Percentiles rank a stretch among this genome's conserved stretches.
Conservation (phyloP, 2,329 filamentous ascomycete species). For the Phialophora macrospora region DNA sequence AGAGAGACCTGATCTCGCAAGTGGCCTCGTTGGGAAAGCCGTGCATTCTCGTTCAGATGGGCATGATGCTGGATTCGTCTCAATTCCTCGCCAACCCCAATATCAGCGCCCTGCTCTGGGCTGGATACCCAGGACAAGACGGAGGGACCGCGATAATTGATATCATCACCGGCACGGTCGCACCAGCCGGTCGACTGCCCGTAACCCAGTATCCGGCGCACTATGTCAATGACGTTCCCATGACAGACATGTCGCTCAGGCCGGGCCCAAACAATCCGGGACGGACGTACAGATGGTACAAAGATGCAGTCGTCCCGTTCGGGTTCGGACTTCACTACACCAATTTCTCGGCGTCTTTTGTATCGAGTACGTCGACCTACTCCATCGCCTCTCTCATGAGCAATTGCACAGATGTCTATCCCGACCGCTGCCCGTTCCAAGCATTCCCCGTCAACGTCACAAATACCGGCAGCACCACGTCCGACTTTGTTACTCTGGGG, state of each 20-base stretch:
- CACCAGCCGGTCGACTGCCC: conserved; percentile 38
- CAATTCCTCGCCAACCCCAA: conserved; percentile 46
- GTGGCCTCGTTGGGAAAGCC: conserved; percentile 47
- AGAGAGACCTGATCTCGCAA: conserved; percentile 47
- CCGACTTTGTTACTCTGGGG: conserved; percentile 49
- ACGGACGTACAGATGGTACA: conserved; percentile 54
- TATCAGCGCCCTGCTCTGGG: conserved; percentile 50
- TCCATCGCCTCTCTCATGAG: conserved; percentile 21
- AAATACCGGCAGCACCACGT: conserved; percentile 45
- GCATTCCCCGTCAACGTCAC: conserved; percentile 45
- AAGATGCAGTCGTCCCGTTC: conserved; percentile 48
- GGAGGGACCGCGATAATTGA: conserved; percentile 50
- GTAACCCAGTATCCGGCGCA: conserved; percentile 19
- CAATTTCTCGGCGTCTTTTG: conserved; percentile 42
- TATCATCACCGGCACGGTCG: conserved; percentile 48
- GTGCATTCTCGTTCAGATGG: conserved; percentile 50
- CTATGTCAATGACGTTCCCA: conserved; percentile 51
- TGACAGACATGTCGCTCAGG: conserved; percentile 48
- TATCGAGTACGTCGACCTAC: conserved; percentile 3
- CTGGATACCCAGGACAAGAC: conserved; percentile 51
- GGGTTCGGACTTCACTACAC: conserved; percentile 53
- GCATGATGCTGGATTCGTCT: conserved; percentile 49
- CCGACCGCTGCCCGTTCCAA: conserved; percentile 46
- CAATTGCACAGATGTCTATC: conserved; percentile 32
- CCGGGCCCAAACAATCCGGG: conserved; percentile 48